A percentile compares a stretch with the other conserved stretches of the same genome.
These are phyloP conservation scores for Hansenula sp. DNA, from an alignment of 1,139 yeast genomes.

Conservation along the genomic window DNA sequence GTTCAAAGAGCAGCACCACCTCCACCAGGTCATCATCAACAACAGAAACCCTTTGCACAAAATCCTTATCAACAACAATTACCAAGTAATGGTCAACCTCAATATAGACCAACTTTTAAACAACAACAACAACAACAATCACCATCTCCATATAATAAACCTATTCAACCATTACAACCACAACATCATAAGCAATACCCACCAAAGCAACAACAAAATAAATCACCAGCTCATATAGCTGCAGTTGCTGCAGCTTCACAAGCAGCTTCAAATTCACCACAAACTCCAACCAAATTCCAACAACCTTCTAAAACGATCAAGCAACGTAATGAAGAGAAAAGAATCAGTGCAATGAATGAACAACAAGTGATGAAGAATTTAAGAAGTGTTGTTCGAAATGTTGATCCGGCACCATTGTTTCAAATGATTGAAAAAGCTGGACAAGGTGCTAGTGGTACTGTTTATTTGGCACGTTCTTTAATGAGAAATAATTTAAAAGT, in stretches of 20 bases:
- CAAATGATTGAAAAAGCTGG: conserved; percentile 93
- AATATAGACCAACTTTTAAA: conserved; percentile 7
- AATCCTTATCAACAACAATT: conserved; percentile 13
- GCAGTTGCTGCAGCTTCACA: conserved; percentile 26
- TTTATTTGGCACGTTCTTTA: conserved; percentile 78
- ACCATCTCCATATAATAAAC: conserved; percentile 8
- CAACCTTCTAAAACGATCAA: conserved; percentile 30
- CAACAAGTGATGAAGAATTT: conserved; percentile 82
- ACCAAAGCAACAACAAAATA: conserved; percentile 5
- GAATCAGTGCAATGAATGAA: conserved; percentile 73
- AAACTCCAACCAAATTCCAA: conserved; percentile 25
- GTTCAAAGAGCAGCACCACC: background rate
- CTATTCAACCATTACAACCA: conserved; percentile 12
- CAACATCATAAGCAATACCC: conserved; percentile 7
- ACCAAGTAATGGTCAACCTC: conserved; percentile 10
- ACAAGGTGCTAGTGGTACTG: conserved; percentile 99
- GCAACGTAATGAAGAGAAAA: conserved; percentile 52
- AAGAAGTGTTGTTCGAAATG: conserved; percentile 74
- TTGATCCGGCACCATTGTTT: conserved; percentile 83
- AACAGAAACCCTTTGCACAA: conserved; percentile 6
- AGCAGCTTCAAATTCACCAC: conserved; percentile 22
- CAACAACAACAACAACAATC: conserved; percentile 2
- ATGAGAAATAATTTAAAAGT: conserved; percentile 48
- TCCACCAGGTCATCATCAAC: conserved; percentile 1
- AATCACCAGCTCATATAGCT: conserved; percentile 19